Percentiles rank a stretch among this genome's conserved stretches.
phyloP scores from a whole-genome alignment of 345 rosid genomes.

The Populus nigra region DNA sequence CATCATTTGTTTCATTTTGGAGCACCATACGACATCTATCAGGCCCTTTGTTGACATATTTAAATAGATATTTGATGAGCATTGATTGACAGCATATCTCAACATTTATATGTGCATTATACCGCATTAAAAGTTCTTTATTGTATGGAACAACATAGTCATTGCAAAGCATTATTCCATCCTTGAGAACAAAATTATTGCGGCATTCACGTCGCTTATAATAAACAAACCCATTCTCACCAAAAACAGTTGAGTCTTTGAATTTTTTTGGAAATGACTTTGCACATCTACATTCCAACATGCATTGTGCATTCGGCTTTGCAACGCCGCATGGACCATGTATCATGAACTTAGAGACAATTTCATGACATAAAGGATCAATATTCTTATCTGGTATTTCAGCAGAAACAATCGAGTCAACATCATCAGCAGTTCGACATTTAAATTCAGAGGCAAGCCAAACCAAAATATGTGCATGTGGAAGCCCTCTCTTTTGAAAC shows the following conservation, averaged over 20 bases:
- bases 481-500: background rate
- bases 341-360: background rate
- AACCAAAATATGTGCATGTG: background rate
- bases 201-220: background rate
- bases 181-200: background rate
- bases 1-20: background rate
- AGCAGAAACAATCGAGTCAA: background rate
- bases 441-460: background rate
- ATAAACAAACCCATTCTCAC: background rate
- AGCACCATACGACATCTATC: no score
- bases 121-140: background rate
- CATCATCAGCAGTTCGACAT: fast-evolving
- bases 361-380: background rate
- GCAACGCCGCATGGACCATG: background rate
- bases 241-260: background rate
- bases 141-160: background rate
- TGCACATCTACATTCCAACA: background rate
- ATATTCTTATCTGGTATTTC: background rate
- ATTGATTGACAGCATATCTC: background rate
- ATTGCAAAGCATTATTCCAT: background rate
- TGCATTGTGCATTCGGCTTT: background rate
- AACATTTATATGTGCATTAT: background rate
- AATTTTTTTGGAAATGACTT: background rate
- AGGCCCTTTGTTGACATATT: background rate
- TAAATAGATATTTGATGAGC: background rate